Evolutionary conservation across 148 eudicot species (phyloP).

Genomic region (Euryodendron excelsum): DNA sequence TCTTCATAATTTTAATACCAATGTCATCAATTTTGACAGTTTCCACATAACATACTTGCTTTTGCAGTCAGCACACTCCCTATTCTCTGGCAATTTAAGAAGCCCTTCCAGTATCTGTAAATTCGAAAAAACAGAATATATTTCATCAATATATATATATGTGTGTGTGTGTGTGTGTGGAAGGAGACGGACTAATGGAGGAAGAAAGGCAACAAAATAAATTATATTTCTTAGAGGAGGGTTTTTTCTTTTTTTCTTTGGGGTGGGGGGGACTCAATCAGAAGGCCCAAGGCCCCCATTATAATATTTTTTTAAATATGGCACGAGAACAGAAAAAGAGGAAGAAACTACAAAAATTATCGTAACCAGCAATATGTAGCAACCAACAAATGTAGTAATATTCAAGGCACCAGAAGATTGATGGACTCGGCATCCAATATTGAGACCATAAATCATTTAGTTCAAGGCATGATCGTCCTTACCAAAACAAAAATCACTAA

Average conservation of each 20-base stretch:
- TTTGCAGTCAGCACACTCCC: constrained; percentile 98
- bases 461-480: not conserved
- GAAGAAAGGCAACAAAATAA: not conserved
- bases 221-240: not conserved
- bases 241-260: too few relatives aligned
- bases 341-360: too few relatives aligned
- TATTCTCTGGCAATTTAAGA: constrained; percentile 89
- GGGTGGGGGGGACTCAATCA: not conserved
- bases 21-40: not conserved
- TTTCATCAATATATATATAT: constrained; percentile 1
- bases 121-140: not conserved
- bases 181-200: constrained; percentile 1
- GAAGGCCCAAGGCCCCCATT: too few relatives aligned
- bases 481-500: not conserved
- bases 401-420: too few relatives aligned
- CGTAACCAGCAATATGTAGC: too few relatives aligned
- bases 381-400: too few relatives aligned
- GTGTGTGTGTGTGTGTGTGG: not conserved
- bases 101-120: constrained; percentile 89
- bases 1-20: not conserved
- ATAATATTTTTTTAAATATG: too few relatives aligned
- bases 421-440: too few relatives aligned
- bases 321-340: too few relatives aligned
- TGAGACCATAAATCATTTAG: too few relatives aligned
- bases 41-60: constrained; percentile 57